Conservation (phyloP, 2,329 filamentous ascomycete genomes). For the Dactylellina haptotyla region DNA sequence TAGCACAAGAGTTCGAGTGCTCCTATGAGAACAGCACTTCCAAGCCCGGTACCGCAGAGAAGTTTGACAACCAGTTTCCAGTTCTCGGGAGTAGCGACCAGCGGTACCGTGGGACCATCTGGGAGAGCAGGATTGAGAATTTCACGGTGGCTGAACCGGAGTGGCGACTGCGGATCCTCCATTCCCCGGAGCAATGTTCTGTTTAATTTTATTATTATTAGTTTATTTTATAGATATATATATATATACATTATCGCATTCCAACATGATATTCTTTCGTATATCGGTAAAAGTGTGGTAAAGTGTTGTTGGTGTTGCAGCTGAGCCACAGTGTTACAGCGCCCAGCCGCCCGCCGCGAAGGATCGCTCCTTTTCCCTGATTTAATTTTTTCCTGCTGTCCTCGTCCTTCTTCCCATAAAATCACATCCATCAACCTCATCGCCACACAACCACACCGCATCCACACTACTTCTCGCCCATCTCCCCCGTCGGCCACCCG, state of each 20-base stretch:
- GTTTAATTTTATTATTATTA: too few species aligned
- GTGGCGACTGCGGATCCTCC: neutral
- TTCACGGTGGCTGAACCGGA: neutral
- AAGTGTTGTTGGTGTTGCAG: neutral
- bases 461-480: slow-evolving; percentile 15
- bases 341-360: too few species aligned
- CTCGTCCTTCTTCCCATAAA: neutral
- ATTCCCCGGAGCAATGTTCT: neutral
- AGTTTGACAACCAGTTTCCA: too few species aligned
- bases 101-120: neutral
- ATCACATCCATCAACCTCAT: slow-evolving; percentile 37
- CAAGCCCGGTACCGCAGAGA: too few species aligned
- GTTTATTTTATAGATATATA: too few species aligned
- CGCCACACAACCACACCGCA: slow-evolving; percentile 49
- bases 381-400: slow-evolving; percentile 6
- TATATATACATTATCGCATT: neutral
- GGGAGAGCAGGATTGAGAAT: neutral
- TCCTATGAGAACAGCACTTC: too few species aligned
- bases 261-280: neutral
- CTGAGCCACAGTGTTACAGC: slow-evolving; percentile 20
- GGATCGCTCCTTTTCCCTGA: neutral
- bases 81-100: too few species aligned
- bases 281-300: neutral
- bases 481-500: slow-evolving; percentile 7
- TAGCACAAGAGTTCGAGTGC: neutral